Percentiles rank a stretch among this genome's conserved stretches.
phyloP scores from a whole-genome alignment of 2,329 filamentous ascomycete genomes.

The Colletotrichum spinosum region DNA sequence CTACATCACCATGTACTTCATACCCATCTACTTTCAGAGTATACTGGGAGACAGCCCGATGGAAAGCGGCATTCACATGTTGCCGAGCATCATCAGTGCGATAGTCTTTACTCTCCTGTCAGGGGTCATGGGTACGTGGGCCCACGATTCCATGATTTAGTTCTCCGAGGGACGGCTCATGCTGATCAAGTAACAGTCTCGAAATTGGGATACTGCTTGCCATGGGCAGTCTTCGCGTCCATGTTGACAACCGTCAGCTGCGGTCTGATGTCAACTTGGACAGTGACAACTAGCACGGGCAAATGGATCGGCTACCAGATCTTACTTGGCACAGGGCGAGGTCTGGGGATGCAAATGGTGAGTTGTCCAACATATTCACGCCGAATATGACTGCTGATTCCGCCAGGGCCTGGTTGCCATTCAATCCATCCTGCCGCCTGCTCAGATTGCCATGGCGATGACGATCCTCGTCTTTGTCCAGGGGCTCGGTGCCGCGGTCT shows the following conservation, averaged over 20 bases:
- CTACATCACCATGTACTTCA: constrained; percentile 59
- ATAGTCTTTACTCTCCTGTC: constrained; percentile 49
- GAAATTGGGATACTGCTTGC: constrained; percentile 38
- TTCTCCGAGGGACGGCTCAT: not conserved
- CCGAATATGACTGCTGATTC: constrained; percentile 47
- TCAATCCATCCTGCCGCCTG: constrained; percentile 42
- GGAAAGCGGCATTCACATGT: constrained; percentile 52
- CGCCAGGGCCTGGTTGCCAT: constrained; percentile 43
- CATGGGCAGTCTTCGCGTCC: constrained; percentile 47
- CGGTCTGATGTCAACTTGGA: constrained; percentile 53
- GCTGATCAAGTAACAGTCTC: constrained; percentile 7
- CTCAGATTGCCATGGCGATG: constrained; percentile 42
- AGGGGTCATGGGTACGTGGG: constrained; percentile 46
- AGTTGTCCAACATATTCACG: not conserved
- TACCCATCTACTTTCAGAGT: constrained; percentile 65
- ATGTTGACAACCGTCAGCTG: constrained; percentile 49
- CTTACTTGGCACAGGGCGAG: constrained; percentile 57
- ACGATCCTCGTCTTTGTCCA: constrained; percentile 51
- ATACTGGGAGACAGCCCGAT: constrained; percentile 53
- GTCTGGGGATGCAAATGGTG: constrained; percentile 56
- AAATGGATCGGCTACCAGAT: constrained; percentile 63
- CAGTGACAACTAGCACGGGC: constrained; percentile 44
- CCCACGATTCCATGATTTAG: not conserved
- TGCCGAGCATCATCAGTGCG: constrained; percentile 53
- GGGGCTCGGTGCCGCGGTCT: constrained; percentile 59